phyloP scores from a whole-genome alignment of 2,329 filamentous ascomycete species.

The Fusarium transvaalense region DNA sequence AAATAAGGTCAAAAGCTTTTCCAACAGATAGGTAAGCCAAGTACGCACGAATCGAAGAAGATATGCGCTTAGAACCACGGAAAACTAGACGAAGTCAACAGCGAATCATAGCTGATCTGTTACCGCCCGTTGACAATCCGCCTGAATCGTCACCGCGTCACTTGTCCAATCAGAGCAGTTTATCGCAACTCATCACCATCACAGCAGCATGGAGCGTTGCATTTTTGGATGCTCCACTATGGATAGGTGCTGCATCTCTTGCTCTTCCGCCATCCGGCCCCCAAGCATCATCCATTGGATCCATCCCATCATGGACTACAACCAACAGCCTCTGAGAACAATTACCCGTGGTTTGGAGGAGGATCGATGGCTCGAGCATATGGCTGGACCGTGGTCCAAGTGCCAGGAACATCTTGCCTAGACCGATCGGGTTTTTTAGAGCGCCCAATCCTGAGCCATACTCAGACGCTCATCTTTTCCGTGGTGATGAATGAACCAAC shows the following conservation, averaged over 20 bases:
- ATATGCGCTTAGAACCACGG: conserved; percentile 28
- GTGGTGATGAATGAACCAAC: conserved; percentile 42
- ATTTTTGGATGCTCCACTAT: conserved; percentile 35
- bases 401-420: conserved; percentile 42
- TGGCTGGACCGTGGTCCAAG: conserved; percentile 23
- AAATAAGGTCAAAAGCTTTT: conserved; percentile 22
- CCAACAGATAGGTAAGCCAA: background rate
- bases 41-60: conserved; percentile 33
- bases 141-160: conserved; percentile 38
- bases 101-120: conserved; percentile 43
- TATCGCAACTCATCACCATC: conserved; percentile 33
- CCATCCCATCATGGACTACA: background rate
- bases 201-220: conserved; percentile 19
- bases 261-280: conserved; percentile 23
- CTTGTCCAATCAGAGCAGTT: conserved; percentile 40
- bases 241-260: conserved; percentile 21
- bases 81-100: conserved; percentile 10
- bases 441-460: conserved; percentile 43
- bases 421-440: conserved; percentile 23
- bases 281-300: conserved; percentile 35
- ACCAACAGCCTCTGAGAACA: conserved; percentile 28
- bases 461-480: conserved; percentile 44
- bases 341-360: conserved; percentile 26
- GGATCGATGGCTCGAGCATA: background rate
- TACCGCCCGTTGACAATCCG: conserved; percentile 42